Base-by-base conservation (phyloP, 768 basidiomycete species). In the Saitozyma podzolica region DNA sequence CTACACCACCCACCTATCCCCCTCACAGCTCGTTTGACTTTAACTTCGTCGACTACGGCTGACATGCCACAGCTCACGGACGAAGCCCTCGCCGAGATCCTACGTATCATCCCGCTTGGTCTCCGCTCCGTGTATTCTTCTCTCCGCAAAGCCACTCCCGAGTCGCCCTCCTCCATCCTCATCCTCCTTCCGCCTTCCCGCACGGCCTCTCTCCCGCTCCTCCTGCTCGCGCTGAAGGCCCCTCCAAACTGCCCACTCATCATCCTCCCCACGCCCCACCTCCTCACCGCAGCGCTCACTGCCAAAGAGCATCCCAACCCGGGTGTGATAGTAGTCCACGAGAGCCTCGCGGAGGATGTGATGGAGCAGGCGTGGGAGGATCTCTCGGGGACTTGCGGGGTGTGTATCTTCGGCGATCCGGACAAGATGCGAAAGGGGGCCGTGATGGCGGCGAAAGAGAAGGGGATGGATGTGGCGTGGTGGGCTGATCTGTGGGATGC, bases 281-380 rank as follows among this genome's bases (percentile, higher is more conserved):
- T 91, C 64, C 82, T 94, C 9, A 84, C 86, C 5, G 82, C 84
- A 50, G 81, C 73, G 3, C 65, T 76, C 51, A 51, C n/a, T 9
- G 29, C 59, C 7, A 61, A 40, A 0, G 49, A 19, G 16, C 76
- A 78, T 52, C 69, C 70, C 10, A 9, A 16, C 14, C 73, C 73
- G 9, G 63, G 57, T 0, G 19, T 78, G 7, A 59, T 78, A 0
- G 65, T 76, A 3, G 67, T 67, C 8, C 63, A 68, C 43, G 59
- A 50, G 11, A 61, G 40, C 19, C 51, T 71, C 10, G 50, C 68
- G 7, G 67, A 64, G 1, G 73, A 68, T 19, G 73, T 93, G 10
- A 81, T 93, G 19, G 89, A 92, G 54, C 73, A 78, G 76, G 82
- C 87, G 20, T 83, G 91, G 48, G 87, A 87, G 66, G 88, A 89